These are phyloP conservation scores for Alternaria triticimaculans DNA, from an alignment of 2,329 filamentous ascomycete species.

Conservation along the genomic window DNA sequence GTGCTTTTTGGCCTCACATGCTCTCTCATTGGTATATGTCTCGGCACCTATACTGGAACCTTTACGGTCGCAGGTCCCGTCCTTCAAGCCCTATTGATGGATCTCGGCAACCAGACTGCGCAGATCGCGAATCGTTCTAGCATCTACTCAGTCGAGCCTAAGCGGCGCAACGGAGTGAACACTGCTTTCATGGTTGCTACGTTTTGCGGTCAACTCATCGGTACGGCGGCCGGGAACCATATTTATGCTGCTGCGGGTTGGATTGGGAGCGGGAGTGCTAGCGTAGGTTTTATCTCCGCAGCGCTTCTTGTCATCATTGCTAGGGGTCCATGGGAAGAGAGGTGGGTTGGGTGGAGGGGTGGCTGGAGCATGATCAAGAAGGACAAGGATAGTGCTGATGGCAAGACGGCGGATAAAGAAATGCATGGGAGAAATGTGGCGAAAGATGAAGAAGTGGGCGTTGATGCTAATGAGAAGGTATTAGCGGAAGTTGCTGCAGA, in stretches of 20 bases:
- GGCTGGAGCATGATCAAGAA: conserved; percentile 60
- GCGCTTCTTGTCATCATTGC: conserved; percentile 56
- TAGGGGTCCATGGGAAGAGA: conserved; percentile 63
- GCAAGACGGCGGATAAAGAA: conserved; percentile 38
- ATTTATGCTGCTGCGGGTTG: conserved; percentile 65
- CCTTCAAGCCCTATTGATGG: conserved; percentile 72
- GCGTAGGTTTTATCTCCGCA: conserved; percentile 60
- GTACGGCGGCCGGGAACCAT: conserved; percentile 61
- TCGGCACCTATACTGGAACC: conserved; percentile 73
- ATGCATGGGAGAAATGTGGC: conserved; percentile 5
- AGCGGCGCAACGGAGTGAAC: conserved; percentile 76
- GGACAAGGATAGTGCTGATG: conserved; percentile 49
- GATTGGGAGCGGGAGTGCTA: conserved; percentile 63
- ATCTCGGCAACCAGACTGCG: conserved; percentile 74
- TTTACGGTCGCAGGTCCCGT: conserved; percentile 74
- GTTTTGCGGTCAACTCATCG: conserved; percentile 78
- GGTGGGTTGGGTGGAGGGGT: conserved; percentile 68
- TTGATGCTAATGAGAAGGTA: conserved; percentile 26
- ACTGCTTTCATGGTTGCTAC: conserved; percentile 81
- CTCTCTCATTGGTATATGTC: conserved; percentile 65
- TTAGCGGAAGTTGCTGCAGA: conserved; percentile 40
- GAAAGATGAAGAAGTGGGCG: conserved; percentile 28
- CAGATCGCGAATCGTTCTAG: conserved; percentile 76
- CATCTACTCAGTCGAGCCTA: conserved; percentile 75
- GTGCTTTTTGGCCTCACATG: conserved; percentile 68